These are phyloP conservation scores for Thraustotheca clavata DNA, from an alignment of 352 stramenopile genomes.

Conservation along the genomic window DNA sequence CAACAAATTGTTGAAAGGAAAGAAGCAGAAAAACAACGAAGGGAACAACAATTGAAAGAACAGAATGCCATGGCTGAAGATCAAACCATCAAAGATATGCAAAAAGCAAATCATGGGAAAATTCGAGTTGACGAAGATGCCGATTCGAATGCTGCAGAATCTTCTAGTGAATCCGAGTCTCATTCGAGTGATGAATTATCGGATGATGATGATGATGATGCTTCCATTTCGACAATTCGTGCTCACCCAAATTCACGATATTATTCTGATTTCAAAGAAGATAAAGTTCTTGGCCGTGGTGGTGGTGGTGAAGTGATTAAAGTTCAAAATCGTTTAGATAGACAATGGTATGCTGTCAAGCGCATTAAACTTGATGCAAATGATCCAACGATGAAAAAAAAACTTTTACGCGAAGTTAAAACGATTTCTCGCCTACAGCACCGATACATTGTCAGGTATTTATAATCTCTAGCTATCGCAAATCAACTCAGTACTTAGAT, in stretches of 20 bases:
- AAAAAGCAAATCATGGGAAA: constrained; percentile 35
- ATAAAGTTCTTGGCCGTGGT: constrained; percentile 69
- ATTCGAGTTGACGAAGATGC: constrained; percentile 27
- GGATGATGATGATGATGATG: constrained; percentile 28
- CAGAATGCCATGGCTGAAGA: constrained; percentile 54
- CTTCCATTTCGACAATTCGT: constrained; percentile 24
- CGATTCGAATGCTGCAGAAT: constrained; percentile 22
- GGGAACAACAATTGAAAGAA: constrained; percentile 43
- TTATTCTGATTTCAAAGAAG: constrained; percentile 78
- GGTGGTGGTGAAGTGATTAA: constrained; percentile 80
- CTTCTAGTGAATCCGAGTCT: constrained; percentile 35
- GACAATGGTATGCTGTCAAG: constrained; percentile 81
- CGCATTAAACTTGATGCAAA: constrained; percentile 79
- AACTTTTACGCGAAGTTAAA: constrained; percentile 92
- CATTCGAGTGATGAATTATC: not conserved
- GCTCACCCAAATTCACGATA: constrained; percentile 75
- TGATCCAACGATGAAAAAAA: constrained; percentile 91
- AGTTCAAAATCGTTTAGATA: constrained; percentile 69
- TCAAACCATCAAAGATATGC: constrained; percentile 66
- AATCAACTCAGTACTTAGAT: not conserved
- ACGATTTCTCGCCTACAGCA: constrained; percentile 95
- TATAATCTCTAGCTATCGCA: not conserved
- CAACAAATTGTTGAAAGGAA: constrained; percentile 55
- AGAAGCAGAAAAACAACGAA: constrained; percentile 47
- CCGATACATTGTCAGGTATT: constrained; percentile 94